A percentile compares a stretch with the other conserved stretches of the same genome.
Conservation (phyloP, 306 rosid species). For the Fragaria vesca region DNA sequence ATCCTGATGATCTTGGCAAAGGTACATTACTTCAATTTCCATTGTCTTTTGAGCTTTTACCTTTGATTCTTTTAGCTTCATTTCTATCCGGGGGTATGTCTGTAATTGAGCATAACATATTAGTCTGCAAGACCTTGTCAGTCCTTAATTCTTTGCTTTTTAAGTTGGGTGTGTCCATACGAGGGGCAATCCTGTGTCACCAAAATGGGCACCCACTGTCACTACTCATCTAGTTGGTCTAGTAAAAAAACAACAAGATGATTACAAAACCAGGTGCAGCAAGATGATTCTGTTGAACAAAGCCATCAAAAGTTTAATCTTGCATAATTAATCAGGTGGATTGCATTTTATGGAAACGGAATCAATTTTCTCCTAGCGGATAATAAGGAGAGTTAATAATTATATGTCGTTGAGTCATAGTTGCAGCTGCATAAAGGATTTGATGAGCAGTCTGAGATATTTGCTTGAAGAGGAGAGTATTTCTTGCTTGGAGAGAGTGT, state of each 20-base stretch:
- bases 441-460: no score
- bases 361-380: neutral
- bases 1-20: slow-evolving; percentile 95
- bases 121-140: no score
- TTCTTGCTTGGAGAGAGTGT: neutral
- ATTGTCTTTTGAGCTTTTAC: neutral
- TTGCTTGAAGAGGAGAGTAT: neutral
- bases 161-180: no score
- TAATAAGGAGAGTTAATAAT: neutral
- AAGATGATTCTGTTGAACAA: neutral
- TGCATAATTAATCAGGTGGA: neutral
- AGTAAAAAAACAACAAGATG: neutral
- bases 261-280: neutral
- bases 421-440: neutral
- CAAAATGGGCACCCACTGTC: no score
- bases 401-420: neutral
- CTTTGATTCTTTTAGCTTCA: neutral
- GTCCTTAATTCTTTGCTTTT: no score
- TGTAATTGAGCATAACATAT: no score
- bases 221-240: no score
- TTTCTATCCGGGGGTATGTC: neutral
- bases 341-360: neutral
- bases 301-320: neutral
- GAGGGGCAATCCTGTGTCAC: no score
- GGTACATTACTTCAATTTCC: slow-evolving; percentile 34